A percentile compares a stretch with the other conserved stretches of the same genome.
These are phyloP conservation scores for Puccinia novopanici DNA, from an alignment of 1,284 basidiomycete genomes.

Conservation along the genomic window DNA sequence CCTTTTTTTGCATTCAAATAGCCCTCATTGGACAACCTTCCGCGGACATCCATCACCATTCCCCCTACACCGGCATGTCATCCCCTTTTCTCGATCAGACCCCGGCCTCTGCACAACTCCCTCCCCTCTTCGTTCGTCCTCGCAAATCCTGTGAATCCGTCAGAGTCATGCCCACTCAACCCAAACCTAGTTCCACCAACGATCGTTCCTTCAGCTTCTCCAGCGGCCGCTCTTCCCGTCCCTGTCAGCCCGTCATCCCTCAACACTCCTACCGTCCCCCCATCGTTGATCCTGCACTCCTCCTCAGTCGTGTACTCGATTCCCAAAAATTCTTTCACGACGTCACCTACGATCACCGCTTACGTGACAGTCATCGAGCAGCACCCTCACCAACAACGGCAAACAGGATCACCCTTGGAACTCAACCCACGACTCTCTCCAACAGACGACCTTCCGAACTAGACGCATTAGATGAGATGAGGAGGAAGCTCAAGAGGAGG, in stretches of 20 bases:
- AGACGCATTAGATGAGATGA: slow-evolving; percentile 59
- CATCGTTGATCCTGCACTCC: slow-evolving; percentile 85
- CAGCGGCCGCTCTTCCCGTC: slow-evolving; percentile 51
- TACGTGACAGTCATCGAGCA: slow-evolving; percentile 77
- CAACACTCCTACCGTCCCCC: slow-evolving; percentile 62
- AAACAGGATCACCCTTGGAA: slow-evolving; percentile 38
- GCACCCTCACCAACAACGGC: slow-evolving; percentile 66
- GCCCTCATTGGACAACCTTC: slow-evolving; percentile 7
- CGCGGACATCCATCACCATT: slow-evolving; percentile 7
- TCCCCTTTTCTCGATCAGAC: not conserved
- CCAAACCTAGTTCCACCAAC: slow-evolving; percentile 8
- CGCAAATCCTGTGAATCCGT: slow-evolving; percentile 49
- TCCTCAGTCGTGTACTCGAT: slow-evolving; percentile 91
- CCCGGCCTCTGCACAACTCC: not conserved
- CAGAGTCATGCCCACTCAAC: slow-evolving; percentile 46
- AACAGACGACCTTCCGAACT: no score
- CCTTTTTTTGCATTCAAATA: no score
- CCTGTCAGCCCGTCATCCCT: slow-evolving; percentile 56
- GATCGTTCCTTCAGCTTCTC: slow-evolving; percentile 46
- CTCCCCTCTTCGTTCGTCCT: slow-evolving; percentile 14
- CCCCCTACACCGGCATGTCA: not conserved
- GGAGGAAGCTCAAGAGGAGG: slow-evolving; percentile 63
- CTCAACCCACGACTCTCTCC: slow-evolving; percentile 45
- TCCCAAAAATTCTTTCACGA: slow-evolving; percentile 99
- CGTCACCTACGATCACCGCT: slow-evolving; percentile 94